Percentiles rank a stretch among this genome's conserved stretches.
phyloP scores from a whole-genome alignment of 2,329 filamentous ascomycete genomes.

The Penicillium sp. region DNA sequence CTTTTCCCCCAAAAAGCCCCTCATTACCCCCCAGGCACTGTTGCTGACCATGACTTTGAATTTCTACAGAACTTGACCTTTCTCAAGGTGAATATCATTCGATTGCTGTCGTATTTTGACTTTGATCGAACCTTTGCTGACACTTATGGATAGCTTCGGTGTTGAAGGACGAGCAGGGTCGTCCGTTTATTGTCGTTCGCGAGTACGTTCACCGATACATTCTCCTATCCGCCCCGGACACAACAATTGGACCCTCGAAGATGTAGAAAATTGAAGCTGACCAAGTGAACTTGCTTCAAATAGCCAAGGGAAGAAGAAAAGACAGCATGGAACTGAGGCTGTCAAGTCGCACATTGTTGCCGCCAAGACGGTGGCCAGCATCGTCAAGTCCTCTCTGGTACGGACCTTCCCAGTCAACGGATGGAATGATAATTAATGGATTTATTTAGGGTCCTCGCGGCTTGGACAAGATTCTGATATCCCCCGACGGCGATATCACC shows the following conservation, averaged over 20 bases:
- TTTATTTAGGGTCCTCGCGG: conserved; percentile 70
- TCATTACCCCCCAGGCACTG: conserved; percentile 26
- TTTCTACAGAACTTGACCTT: conserved; percentile 44
- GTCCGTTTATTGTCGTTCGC: conserved; percentile 96
- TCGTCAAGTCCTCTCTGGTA: conserved; percentile 91
- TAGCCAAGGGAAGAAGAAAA: conserved; percentile 96
- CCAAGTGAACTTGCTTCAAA: conserved; percentile 8
- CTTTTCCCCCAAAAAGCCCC: conserved; percentile 29
- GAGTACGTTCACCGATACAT: conserved; percentile 61
- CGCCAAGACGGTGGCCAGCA: conserved; percentile 90
- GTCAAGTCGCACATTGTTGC: conserved; percentile 98
- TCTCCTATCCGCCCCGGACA: conserved; percentile 2
- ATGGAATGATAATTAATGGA: conserved; percentile 8
- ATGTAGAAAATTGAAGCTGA: conserved; percentile 23
- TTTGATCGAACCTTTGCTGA: conserved; percentile 17
- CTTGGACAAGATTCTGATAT: conserved; percentile 98
- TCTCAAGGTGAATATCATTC: conserved; percentile 40
- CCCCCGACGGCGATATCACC: conserved; percentile 96
- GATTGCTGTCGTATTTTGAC: conserved; percentile 17
- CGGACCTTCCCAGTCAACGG: conserved; percentile 15
- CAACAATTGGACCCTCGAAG: conserved; percentile 6
- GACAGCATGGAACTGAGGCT: conserved; percentile 91
- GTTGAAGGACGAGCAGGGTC: conserved; percentile 94
- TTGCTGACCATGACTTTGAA: conserved; percentile 26
- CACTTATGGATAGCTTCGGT: conserved; percentile 54